A percentile compares a stretch with the other conserved stretches of the same genome.
These are phyloP conservation scores for Teratosphaeria destructans DNA, from an alignment of 2,329 filamentous ascomycete species.

Conservation along the genomic window DNA sequence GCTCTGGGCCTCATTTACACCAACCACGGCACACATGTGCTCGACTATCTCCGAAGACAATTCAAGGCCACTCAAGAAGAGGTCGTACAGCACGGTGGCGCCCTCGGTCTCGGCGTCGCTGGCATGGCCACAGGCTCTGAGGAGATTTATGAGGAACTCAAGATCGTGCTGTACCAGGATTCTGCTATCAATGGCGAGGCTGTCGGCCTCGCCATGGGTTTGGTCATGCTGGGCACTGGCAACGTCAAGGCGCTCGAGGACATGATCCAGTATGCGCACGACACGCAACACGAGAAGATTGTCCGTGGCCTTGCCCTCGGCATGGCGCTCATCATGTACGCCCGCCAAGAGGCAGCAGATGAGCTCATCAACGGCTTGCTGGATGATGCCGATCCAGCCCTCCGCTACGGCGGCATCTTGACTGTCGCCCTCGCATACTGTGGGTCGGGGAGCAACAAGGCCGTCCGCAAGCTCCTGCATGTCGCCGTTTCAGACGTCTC, in stretches of 20 bases:
- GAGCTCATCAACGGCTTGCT: constrained; percentile 88
- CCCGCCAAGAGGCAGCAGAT: constrained; percentile 86
- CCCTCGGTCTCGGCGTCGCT: constrained; percentile 87
- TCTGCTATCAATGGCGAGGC: constrained; percentile 96
- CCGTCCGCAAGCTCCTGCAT: constrained; percentile 88
- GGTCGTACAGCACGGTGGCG: constrained; percentile 93
- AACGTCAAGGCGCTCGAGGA: constrained; percentile 87
- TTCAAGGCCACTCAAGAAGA: constrained; percentile 73
- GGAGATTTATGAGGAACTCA: constrained; percentile 83
- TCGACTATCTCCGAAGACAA: constrained; percentile 66
- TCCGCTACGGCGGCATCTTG: constrained; percentile 96
- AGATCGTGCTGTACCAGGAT: constrained; percentile 79
- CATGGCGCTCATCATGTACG: constrained; percentile 98
- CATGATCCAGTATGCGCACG: constrained; percentile 96
- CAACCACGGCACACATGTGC: constrained; percentile 86
- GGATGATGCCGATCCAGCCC: constrained; percentile 82
- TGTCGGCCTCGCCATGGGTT: constrained; percentile 88
- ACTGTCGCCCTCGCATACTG: constrained; percentile 97
- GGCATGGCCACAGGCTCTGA: constrained; percentile 94
- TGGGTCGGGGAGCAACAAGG: constrained; percentile 96
- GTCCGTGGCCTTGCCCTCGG: constrained; percentile 89
- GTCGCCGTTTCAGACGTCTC: constrained; percentile 96
- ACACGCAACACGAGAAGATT: constrained; percentile 98
- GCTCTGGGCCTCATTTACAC: constrained; percentile 94
- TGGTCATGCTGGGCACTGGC: constrained; percentile 97